Evolutionary conservation across 345 rosid genomes (phyloP).

Genomic region (Syzygium jambos): DNA sequence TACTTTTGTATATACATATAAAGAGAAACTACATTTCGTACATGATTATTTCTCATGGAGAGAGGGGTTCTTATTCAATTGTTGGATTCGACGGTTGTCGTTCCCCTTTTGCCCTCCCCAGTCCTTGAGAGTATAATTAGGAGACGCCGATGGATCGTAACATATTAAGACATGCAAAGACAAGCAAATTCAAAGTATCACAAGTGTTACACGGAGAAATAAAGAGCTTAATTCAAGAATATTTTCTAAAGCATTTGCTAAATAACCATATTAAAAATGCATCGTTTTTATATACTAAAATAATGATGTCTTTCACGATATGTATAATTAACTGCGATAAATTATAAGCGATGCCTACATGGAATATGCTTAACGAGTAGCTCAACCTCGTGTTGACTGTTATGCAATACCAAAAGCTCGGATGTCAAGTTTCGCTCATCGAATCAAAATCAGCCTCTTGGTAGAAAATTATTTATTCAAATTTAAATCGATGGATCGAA

Average conservation of each 20-base stretch:
- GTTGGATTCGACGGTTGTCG: not conserved
- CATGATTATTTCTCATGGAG: too few species aligned
- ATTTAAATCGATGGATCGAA: not conserved
- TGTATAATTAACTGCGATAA: not conserved
- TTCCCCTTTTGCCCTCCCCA: too few species aligned
- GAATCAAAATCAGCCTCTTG: not conserved
- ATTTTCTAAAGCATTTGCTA: not conserved
- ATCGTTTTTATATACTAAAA: too few species aligned
- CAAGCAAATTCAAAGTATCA: not conserved
- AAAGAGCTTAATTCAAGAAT: too few species aligned
- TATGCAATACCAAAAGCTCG: not conserved
- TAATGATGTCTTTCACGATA: too few species aligned
- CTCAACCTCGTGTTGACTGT: not conserved
- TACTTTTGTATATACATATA: too few species aligned
- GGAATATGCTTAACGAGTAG: not conserved
- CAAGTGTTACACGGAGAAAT: not conserved
- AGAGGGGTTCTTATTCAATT: not conserved
- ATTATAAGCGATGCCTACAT: not conserved
- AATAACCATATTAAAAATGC: not conserved
- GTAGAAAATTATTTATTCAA: not conserved
- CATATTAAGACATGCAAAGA: not conserved
- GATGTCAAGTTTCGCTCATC: not conserved
- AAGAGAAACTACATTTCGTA: not conserved
- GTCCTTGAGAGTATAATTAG: not conserved
- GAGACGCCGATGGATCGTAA: accelerated